Base-by-base conservation (phyloP, 352 stramenopile species). In the Thraustotheca clavata region DNA sequence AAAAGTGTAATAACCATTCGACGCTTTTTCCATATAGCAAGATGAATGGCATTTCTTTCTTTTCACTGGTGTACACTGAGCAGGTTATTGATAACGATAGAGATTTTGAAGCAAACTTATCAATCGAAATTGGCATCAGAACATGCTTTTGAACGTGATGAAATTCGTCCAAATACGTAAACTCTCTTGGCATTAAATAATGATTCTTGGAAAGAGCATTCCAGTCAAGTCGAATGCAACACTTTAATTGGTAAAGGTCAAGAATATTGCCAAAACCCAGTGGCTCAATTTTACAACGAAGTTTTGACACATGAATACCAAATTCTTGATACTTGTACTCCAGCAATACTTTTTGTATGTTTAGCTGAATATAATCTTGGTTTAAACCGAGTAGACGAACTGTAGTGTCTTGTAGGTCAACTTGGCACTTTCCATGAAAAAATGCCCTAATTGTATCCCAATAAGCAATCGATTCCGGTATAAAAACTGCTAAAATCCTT, bases 11-110 rank as follows among this genome's bases (percentile, higher is more conserved):
- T 69, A 93, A 32, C 79, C 82, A 89, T 48, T 90, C 84, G 7
- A 91, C 69, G 18, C 86, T 79, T 49, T 86, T 90, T 1, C 71
- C 79, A 68, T 93, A 91, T 6, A 93, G 41, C 0, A 93, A 69
- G 29, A 91, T 69, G 22, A 46, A 65, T 22, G 57, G 22, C 16
- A 43, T 27, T 14, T 36, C 27, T 14, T 65, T 35, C 16, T 29
- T 16, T 8, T 65, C 38, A 32, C 18, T 36, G 7, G 41, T 32
- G 18, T n/a, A 29, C 4, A 65, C 41, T 18, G 9, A 14, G 18
- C 29, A 9, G 9, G 24, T 43, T 27, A 65, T 6, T 3, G 4
- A n/a, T 9, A 65, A 8, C 20, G 14, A 33, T 46, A 65, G 57
- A 3, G 6, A 11, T 16, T 29, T 0, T 20, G 57, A 9, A 12